Percentiles rank a stretch among this genome's conserved stretches.
Conservation (phyloP, 805 yeast genomes). For the Lipomyces lipofer region DNA sequence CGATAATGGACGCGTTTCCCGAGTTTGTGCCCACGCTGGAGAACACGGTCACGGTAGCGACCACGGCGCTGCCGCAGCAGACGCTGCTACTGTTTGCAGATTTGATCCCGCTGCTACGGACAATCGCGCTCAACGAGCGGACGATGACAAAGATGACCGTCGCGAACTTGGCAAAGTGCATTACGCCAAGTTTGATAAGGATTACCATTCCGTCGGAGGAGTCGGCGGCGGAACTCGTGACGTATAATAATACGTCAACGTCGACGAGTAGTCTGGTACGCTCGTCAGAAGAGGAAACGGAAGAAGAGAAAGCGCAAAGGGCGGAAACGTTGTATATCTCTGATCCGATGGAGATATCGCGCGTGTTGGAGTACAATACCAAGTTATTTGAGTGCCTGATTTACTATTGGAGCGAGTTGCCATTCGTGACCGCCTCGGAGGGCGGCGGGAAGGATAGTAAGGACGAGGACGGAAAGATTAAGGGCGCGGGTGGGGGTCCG, state of each 20-base stretch:
- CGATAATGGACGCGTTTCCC: constrained; percentile 12
- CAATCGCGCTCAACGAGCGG: constrained; percentile 22
- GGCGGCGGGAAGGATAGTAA: background rate
- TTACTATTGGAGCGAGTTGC: constrained; percentile 26
- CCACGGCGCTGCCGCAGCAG: constrained; percentile 18
- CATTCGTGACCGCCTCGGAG: background rate
- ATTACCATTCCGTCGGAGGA: constrained; percentile 16
- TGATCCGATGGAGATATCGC: constrained; percentile 24
- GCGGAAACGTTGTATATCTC: constrained; percentile 10
- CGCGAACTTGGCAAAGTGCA: constrained; percentile 22
- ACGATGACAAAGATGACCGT: constrained; percentile 19
- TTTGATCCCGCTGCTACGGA: constrained; percentile 28
- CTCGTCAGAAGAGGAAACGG: background rate
- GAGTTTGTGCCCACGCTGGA: constrained; percentile 35
- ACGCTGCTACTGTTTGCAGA: constrained; percentile 22
- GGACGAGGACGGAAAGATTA: constrained; percentile 7
- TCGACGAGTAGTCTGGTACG: constrained; percentile 7
- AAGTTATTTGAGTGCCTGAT: constrained; percentile 28
- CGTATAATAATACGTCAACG: background rate
- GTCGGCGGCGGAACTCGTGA: background rate
- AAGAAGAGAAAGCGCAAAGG: too few species aligned
- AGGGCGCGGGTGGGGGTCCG: background rate
- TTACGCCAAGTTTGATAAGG: constrained; percentile 28
- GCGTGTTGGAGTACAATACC: constrained; percentile 20
- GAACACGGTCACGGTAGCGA: constrained; percentile 14